Base-by-base conservation (phyloP, 225 moss, liverwort and hornwort genomes). In the Marchantia polymorpha region DNA sequence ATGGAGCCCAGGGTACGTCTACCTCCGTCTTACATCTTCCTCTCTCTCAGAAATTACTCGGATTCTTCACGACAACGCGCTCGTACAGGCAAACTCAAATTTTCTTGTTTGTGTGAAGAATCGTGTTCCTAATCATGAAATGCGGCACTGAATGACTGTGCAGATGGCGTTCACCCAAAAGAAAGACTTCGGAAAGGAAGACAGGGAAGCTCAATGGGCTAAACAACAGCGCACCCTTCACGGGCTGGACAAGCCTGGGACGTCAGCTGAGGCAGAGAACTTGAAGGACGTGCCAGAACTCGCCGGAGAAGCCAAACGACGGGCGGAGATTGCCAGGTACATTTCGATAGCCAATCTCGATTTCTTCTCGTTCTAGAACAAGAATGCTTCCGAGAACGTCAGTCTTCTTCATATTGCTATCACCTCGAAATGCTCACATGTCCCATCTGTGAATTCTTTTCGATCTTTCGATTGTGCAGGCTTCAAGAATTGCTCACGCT, bases 181-280 rank as follows among this genome's bases (percentile, higher is more conserved):
- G 64, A 91, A 89, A 66, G 90, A 92, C 78, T 94, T 94, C 12
- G 92, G 94, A 61, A 94, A 86, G 86, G 94, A 94, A 81, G 83
- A 88, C 29, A 88, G 94, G 49, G 90, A 94, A 79, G 94, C 91
- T 27, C 92, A 92, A 73, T 94, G 94, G 94, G 92, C 91, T 27
- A 90, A 84, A 69, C 92, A 91, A 69, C 94, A 94, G 67, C 90
- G 90, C 78, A 94, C 94, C 51, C 77, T 94, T 75, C 92, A 91
- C 27, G 94, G 91, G 67, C 86, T 94, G 69, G 89, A 91, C 51
- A 91, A 90, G 78, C 83, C 81, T 31, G 81, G 84, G 11, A 39
- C 30, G 11, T 27, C 14, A 39, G 23, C 11, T 10, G 69, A 69
- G 7, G 31, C 12, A 14, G 46, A 69, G 39, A 54, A 55, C 11